Conservation (phyloP, 2,329 filamentous ascomycete species). For the Cladosporium sp. region DNA sequence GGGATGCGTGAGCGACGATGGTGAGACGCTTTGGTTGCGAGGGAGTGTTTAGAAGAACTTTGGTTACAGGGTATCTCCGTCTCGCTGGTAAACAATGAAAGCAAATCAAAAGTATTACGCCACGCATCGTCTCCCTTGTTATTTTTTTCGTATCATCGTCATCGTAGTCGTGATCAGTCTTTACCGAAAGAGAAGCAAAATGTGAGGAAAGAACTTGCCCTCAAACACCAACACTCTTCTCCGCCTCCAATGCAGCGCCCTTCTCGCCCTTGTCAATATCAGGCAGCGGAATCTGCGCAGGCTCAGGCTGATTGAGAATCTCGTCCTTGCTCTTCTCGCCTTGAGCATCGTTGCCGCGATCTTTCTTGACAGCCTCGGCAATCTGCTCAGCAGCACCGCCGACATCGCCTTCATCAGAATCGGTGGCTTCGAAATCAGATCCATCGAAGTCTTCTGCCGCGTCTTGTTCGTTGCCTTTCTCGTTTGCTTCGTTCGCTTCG, state of each 20-base stretch:
- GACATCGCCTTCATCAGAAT: slow-evolving; percentile 16
- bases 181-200: too few relatives aligned
- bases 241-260: slow-evolving; percentile 9
- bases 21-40: neutral
- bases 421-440: slow-evolving; percentile 10
- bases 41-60: neutral
- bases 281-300: slow-evolving; percentile 22
- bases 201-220: neutral
- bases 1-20: neutral
- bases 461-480: slow-evolving; percentile 13
- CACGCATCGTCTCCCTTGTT: neutral
- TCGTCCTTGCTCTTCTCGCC: neutral
- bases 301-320: slow-evolving; percentile 22
- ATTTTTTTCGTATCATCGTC: neutral
- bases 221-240: slow-evolving; percentile 7
- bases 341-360: neutral
- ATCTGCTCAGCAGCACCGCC: slow-evolving; percentile 13
- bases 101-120: neutral
- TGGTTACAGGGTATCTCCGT: slow-evolving; percentile 2
- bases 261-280: slow-evolving; percentile 14
- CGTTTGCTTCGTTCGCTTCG: slow-evolving; percentile 18
- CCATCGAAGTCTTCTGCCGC: slow-evolving; percentile 15
- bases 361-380: slow-evolving; percentile 10
- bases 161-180: too few relatives aligned
- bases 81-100: neutral